Base-by-base conservation (phyloP, 352 stramenopile species). In the Phytophthora ramorum region DNA sequence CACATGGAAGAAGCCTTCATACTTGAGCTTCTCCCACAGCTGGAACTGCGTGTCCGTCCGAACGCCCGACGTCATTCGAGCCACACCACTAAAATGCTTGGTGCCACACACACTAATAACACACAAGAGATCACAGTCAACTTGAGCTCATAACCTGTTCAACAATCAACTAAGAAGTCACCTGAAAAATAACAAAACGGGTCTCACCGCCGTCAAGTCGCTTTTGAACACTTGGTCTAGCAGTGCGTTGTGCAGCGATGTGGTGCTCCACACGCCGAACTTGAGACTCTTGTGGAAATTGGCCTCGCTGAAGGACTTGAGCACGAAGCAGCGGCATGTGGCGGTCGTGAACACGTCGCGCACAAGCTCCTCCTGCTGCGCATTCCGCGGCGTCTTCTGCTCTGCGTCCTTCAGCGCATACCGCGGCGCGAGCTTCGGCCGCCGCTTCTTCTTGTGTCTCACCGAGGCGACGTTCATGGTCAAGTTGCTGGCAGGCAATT, bases 271-370 rank as follows among this genome's bases (percentile, higher is more conserved):
- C 48, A 95, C 58, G 32, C 86, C 86, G 57, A 80, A 95, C 72
- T 95, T 95, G 45, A 95, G 74, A 45, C 86, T 95, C 72, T 91
- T 93, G 74, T 95, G 86, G 43, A 95, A 62, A 50, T 95, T 92
- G n/a, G 79, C 81, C 49, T 95, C 86, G 53, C 86, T 95, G 58
- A 95, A 95, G 19, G 81, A 91, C 67, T 95, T 95, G 68, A 93
- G 70, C 47, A 95, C 83, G 53, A 95, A 95, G 67, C 84, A 95
- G 24, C 83, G 82, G 58, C 82, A 91, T 19, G 79, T 94, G 28
- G 79, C 61, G 28, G 71, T 83, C 19, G 66, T 83, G 47, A 90
- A 89, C 8, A 89, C 58, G 19, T 90, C 79, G 26, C 68, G 81
- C 56, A 89, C 69, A 19, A 85, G 59, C 26, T 78, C 56, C 46